phyloP scores from a whole-genome alignment of 1,139 yeast species.

The Magnusiomyces tetraspermus region DNA sequence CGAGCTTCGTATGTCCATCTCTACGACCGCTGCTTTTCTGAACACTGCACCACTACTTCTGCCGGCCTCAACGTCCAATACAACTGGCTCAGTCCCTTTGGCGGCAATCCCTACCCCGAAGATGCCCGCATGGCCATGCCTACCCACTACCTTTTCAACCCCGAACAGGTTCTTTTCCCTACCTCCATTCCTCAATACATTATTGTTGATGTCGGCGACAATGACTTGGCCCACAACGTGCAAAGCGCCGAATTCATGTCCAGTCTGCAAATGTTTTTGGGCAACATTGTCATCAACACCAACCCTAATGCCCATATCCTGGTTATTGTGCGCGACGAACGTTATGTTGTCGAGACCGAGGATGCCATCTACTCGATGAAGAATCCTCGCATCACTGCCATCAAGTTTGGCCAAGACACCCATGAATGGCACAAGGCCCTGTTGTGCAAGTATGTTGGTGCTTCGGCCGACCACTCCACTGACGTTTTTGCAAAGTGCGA shows the following conservation, averaged over 20 bases:
- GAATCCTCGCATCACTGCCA: slow-evolving; percentile 12
- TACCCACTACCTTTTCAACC: slow-evolving; percentile 14
- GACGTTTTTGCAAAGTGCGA: slow-evolving; percentile 12
- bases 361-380: slow-evolving; percentile 14
- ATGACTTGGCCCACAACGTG: slow-evolving; percentile 10
- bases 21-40: slow-evolving; percentile 11
- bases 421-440: slow-evolving; percentile 13
- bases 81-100: slow-evolving; percentile 12
- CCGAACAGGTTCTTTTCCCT: slow-evolving; percentile 11
- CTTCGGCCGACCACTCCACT: slow-evolving; percentile 9
- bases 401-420: slow-evolving; percentile 12
- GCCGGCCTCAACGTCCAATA: slow-evolving; percentile 14
- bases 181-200: slow-evolving; percentile 13
- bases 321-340: slow-evolving; percentile 11
- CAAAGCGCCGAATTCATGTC: slow-evolving; percentile 11
- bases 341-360: slow-evolving; percentile 15
- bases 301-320: slow-evolving; percentile 12
- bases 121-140: slow-evolving; percentile 14
- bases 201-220: slow-evolving; percentile 15
- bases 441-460: slow-evolving; percentile 13
- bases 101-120: slow-evolving; percentile 12
- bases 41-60: slow-evolving; percentile 6
- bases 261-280: slow-evolving; percentile 11
- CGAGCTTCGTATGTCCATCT: slow-evolving; percentile 9
- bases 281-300: slow-evolving; percentile 10